These are phyloP conservation scores for Pleurotus pulmonarius DNA, from an alignment of 768 basidiomycete species.

Conservation along the genomic window DNA sequence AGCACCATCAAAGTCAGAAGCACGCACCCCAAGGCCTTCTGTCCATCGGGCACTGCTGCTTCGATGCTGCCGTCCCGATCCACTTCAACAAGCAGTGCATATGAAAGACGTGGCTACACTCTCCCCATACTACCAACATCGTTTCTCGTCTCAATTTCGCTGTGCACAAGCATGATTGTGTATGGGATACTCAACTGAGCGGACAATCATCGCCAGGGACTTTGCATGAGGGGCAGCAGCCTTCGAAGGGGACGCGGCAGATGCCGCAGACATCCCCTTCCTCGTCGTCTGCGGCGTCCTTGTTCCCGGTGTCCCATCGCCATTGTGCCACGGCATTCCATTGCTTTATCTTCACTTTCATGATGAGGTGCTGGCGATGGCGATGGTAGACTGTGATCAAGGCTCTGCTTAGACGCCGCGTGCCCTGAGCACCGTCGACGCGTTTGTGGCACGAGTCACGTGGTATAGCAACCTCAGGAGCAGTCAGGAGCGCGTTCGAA, in stretches of 20 bases:
- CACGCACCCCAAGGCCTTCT: constrained; percentile 84
- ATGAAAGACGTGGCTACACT: constrained; percentile 96
- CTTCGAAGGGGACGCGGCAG: constrained; percentile 89
- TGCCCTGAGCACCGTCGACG: too few relatives aligned
- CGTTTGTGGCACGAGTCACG: too few relatives aligned
- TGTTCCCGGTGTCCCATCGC: constrained; percentile 69
- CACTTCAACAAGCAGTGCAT: constrained; percentile 98
- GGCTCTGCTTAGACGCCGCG: too few relatives aligned
- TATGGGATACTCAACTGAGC: constrained; percentile 53
- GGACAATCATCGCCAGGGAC: constrained; percentile 96
- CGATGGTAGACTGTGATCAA: too few relatives aligned
- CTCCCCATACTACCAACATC: constrained; percentile 78
- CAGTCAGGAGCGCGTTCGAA: too few relatives aligned
- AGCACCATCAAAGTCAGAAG: not conserved
- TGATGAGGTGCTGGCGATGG: constrained; percentile 18
- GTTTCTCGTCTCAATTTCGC: too few relatives aligned
- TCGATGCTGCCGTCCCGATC: constrained; percentile 85
- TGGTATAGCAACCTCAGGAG: too few relatives aligned
- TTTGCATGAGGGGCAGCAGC: constrained; percentile 94
- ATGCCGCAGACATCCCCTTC: constrained; percentile 77
- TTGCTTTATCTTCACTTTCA: constrained; percentile 82
- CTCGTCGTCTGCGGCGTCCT: constrained; percentile 34
- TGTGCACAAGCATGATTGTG: not conserved
- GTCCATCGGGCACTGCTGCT: constrained; percentile 99
- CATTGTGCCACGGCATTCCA: constrained; percentile 90